Evolutionary conservation across 176 grass and related monocot genomes (phyloP).

Genomic region (Zoysia pacifica): DNA sequence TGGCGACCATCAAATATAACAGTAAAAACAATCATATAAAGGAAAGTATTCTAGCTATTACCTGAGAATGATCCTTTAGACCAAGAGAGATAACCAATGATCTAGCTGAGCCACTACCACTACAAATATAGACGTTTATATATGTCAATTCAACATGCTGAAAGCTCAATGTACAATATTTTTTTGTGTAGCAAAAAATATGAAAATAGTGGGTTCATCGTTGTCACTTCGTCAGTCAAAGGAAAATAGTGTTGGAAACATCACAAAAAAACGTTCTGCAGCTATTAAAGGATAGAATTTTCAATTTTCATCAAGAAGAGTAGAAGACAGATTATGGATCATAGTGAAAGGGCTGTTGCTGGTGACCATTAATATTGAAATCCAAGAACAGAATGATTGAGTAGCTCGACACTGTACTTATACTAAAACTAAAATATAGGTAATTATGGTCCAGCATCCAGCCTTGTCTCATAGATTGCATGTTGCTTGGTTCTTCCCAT

Average conservation of each 20-base stretch:
- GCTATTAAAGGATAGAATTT: neutral
- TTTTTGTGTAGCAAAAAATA: neutral
- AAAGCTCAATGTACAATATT: conserved; percentile 7
- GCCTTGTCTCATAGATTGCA: no score
- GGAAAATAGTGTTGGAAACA: neutral
- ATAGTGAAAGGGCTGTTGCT: conserved; percentile 16
- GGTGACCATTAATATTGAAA: neutral
- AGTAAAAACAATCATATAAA: neutral
- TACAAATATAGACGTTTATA: conserved; percentile 30
- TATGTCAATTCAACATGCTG: conserved; percentile 16
- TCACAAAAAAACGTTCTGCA: neutral
- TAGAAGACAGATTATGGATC: neutral
- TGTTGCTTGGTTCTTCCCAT: no score
- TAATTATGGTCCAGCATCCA: no score
- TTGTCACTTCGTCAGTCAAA: neutral
- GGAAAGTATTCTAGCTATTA: conserved; percentile 38
- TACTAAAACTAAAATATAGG: neutral
- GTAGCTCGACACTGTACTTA: neutral
- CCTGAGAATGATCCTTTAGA: conserved; percentile 88
- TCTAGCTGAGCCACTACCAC: conserved; percentile 61
- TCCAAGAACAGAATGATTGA: conserved; percentile 3
- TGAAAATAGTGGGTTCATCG: neutral
- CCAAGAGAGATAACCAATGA: conserved; percentile 88
- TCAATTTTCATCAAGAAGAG: neutral
- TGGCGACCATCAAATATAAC: neutral